Evolutionary conservation across 352 stramenopile species (phyloP).

Genomic region (Globisporangium okanoganense): DNA sequence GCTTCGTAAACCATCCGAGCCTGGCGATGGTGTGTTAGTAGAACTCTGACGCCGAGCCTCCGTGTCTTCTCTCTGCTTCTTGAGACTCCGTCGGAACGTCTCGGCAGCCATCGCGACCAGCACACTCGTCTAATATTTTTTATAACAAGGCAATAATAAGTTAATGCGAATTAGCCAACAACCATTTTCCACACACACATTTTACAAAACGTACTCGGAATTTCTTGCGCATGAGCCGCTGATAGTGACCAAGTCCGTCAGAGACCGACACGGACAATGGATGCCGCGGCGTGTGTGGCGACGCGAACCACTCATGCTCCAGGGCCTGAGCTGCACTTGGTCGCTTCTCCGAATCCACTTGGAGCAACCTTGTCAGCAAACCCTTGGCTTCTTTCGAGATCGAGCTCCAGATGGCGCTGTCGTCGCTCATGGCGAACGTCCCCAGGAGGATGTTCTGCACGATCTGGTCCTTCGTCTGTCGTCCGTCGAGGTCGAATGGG

Average conservation of each 20-base stretch:
- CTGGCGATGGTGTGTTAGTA: background rate
- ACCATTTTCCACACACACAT: background rate
- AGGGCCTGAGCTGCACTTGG: conserved; percentile 35
- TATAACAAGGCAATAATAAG: too few species aligned
- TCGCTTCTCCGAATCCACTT: conserved; percentile 22
- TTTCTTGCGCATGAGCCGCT: conserved; percentile 56
- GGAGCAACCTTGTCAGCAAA: conserved; percentile 38
- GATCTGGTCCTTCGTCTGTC: conserved; percentile 70
- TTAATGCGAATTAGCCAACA: background rate
- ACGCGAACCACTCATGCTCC: conserved; percentile 44
- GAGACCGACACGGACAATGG: conserved; percentile 47
- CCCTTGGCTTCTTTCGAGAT: conserved; percentile 52
- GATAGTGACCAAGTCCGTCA: conserved; percentile 50
- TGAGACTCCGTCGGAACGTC: conserved; percentile 44
- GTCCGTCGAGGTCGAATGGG: conserved; percentile 71
- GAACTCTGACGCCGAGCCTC: background rate
- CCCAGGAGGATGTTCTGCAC: conserved; percentile 51
- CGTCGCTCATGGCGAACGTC: conserved; percentile 35
- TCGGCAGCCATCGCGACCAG: conserved; percentile 53
- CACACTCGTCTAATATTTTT: conserved; percentile 67
- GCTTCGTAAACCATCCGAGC: background rate
- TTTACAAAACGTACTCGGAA: conserved; percentile 37
- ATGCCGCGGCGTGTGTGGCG: conserved; percentile 34
- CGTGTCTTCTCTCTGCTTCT: conserved; percentile 23
- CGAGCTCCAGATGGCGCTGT: conserved; percentile 31